Percentiles rank a stretch among this genome's conserved stretches.
Evolutionary conservation across 2,329 filamentous ascomycete genomes (phyloP).

Genomic region (Ophiocordyceps australis): DNA sequence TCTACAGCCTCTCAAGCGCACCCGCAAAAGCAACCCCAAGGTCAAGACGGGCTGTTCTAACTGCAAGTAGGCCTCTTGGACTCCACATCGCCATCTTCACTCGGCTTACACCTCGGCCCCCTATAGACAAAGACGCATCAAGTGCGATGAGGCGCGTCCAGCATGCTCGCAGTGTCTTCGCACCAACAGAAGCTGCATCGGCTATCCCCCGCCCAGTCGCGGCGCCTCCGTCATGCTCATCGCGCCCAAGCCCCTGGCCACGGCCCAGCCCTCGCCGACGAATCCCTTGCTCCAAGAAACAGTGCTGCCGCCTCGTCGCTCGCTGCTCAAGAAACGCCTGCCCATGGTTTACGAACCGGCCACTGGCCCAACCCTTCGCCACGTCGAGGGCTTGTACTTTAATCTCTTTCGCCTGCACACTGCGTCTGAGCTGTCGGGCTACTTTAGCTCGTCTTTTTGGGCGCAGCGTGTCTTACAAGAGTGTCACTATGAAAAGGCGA

Average conservation of each 20-base stretch:
- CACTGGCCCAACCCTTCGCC: conserved; percentile 24
- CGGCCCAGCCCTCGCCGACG: conserved; percentile 5
- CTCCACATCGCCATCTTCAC: not conserved
- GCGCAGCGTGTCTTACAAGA: conserved; percentile 42
- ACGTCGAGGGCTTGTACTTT: conserved; percentile 39
- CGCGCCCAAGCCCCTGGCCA: conserved; percentile 23
- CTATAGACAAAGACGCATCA: conserved; percentile 38
- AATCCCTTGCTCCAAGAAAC: conserved; percentile 5
- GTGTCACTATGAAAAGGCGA: conserved; percentile 40
- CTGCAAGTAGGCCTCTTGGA: conserved; percentile 42
- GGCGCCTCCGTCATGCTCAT: conserved; percentile 28
- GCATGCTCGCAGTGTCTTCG: conserved; percentile 40
- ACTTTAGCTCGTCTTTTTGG: conserved; percentile 51
- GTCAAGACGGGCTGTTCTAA: conserved; percentile 49
- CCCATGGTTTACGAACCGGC: conserved; percentile 21
- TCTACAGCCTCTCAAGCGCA: conserved; percentile 16
- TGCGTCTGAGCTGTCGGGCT: conserved; percentile 44
- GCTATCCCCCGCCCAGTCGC: conserved; percentile 40
- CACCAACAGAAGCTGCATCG: conserved; percentile 38
- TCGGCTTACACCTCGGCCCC: too few species aligned
- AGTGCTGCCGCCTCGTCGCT: conserved; percentile 14
- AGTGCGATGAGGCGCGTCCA: conserved; percentile 47
- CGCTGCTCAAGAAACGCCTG: conserved; percentile 5
- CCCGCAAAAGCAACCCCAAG: conserved; percentile 37
- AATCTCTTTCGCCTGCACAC: conserved; percentile 43